Base-by-base conservation (phyloP, 257 asterid genomes). In the Solanum chmielewskii region DNA sequence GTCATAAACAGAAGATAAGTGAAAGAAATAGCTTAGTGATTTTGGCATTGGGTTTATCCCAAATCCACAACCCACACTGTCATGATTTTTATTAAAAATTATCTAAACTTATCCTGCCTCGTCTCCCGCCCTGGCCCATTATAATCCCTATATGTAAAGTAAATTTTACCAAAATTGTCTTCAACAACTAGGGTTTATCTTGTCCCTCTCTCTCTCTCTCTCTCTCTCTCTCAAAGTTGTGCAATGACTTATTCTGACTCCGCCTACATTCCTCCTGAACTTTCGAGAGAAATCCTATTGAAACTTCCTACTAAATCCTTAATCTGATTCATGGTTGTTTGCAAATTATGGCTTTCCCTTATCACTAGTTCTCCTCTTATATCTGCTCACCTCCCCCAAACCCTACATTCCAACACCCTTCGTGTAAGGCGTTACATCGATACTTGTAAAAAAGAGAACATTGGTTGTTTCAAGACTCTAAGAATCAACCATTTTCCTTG, bases 261-360 rank as follows among this genome's bases (percentile, higher is more conserved):
- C 83, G 86, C 18, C 87, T 89, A 92, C 62, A 80, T 92, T 2
- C 94, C 95, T 11, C 47, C 76, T 7, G 98, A 93, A 60, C 71
- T 93, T 31, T 29, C 89, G 83, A 41, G 75, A 47, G 91, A 92
- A 75, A 92, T 94, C 85, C 94, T 94, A 74, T 4, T 42, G 5
- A 85, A 88, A 68, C 85, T 94, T 70, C 94, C 94, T 13, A 89
- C 83, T 45, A 90, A 92, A 88, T 86, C 95, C 83, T 69, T 94
- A 25, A 73, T 91, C 3, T 87, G 91, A 47, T 91, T 90, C 87
- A 89, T 90, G 41, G 4, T 87, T 13, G 94, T 93, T 69, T 92
- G 92, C 82, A 93, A 92, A 87, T 84, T 93, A 73, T 92, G 95
- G 93, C 15, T 44, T 45, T 85, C 92, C 20, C 71, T 92, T 11